Base-by-base conservation (phyloP, 345 rosid genomes). In the Eucalyptus dawsonii region DNA sequence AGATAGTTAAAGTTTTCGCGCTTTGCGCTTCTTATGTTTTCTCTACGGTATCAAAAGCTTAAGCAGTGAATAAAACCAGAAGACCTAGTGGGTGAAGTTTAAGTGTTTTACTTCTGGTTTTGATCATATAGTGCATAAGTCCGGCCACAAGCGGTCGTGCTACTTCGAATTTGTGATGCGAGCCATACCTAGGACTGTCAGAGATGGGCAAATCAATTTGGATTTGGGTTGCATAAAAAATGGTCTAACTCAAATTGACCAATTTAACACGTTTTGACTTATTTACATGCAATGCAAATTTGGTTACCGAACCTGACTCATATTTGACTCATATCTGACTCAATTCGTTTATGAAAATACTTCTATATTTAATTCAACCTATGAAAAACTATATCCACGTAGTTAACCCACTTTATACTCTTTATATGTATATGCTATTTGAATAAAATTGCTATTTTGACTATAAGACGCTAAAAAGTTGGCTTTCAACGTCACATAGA, bases 211-310 rank as follows among this genome's bases (percentile, higher is more conserved):
- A 27, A 27, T 29, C 8, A 29, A 29, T 6, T 62, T 4, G 34
- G 69, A 13, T 27, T 62, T 62, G 16, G 15, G 16, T 62, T 62
- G 69, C 31, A 62, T 62, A 2, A 29, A 62, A 60, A 62, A 62
- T 27, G 31, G n/a, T 62, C 34, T 29, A 12, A 62, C 8, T 13
- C 34, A 62, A 62, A 62, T 62, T 62, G 17, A 29, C 34, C 5
- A 27, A 62, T 60, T 60, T 27, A 62, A 62, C 2, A 1, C 2
- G 0, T 62, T 2, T 27, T 62, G 69, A 62, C 4, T 1, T 0
- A 62, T 62, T 62, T 62, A 6, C 14, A 27, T 27, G 34, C 31
- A 62, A 27, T 62, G n/a, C 7, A 29, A 62, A 62, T 62, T 62
- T 62, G 4, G 69, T 12, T 62, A 29, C 69, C 14, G 1, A 29